phyloP scores from a whole-genome alignment of 1,284 basidiomycete genomes.

The Apiotrichum mycotoxinovorans region DNA sequence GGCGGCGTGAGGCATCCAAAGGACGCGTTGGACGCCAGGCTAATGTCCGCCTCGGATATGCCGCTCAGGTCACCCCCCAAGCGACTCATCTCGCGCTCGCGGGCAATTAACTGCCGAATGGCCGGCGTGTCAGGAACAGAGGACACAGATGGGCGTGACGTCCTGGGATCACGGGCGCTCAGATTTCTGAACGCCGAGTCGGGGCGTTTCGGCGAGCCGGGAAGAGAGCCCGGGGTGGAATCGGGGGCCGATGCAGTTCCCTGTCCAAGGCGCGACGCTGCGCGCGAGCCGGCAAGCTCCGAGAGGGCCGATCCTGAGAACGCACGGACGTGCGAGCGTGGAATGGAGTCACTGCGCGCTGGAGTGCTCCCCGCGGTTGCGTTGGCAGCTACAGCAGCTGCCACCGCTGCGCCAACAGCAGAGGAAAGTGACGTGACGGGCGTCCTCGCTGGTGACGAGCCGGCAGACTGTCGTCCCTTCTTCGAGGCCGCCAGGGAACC shows the following conservation, averaged over 20 bases:
- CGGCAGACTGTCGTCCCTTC: neutral
- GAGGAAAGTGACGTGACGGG: neutral
- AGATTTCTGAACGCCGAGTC: neutral
- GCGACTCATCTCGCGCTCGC: conserved; percentile 3
- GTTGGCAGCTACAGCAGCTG: neutral
- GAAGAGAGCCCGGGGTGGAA: neutral
- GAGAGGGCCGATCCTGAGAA: neutral
- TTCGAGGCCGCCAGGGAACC: conserved; percentile 1
- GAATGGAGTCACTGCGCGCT: neutral
- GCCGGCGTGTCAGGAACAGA: conserved; percentile 12
- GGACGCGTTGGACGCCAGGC: conserved; percentile 11
- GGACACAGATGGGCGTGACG: neutral
- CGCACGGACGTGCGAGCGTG: neutral
- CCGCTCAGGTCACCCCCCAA: conserved; percentile 2
- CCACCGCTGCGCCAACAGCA: neutral
- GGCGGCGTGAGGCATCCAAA: conserved; percentile 15
- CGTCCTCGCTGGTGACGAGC: neutral
- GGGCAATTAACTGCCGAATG: conserved; percentile 8
- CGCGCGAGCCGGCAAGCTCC: neutral
- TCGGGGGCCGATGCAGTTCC: neutral
- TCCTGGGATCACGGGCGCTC: neutral
- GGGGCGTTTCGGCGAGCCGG: neutral
- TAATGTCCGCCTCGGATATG: conserved; percentile 10
- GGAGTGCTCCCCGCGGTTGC: neutral
- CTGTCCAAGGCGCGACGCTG: too few species aligned